A percentile compares a stretch with the other conserved stretches of the same genome.
Evolutionary conservation across 306 rosid genomes (phyloP).

Genomic region (Albizia julibrissin): DNA sequence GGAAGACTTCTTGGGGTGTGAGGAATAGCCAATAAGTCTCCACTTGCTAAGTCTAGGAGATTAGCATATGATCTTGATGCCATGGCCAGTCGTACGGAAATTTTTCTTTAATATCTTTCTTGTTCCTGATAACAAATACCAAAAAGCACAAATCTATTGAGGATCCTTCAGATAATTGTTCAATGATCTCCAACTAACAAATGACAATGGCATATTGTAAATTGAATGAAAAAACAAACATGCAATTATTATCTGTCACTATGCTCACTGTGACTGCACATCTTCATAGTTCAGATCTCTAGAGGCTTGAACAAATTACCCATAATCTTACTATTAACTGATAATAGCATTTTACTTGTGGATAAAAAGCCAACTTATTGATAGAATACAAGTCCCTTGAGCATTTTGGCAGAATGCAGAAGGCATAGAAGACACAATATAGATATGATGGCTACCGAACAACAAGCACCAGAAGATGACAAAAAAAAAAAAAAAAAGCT

Average conservation of each 20-base stretch:
- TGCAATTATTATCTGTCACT: background rate
- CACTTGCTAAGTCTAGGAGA: constrained; percentile 57
- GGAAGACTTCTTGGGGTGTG: constrained; percentile 74
- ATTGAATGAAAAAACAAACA: background rate
- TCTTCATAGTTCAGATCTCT: constrained; percentile 1
- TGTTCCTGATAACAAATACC: constrained; percentile 28
- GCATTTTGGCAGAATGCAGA: background rate
- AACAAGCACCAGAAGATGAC: background rate
- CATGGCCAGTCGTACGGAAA: constrained; percentile 39
- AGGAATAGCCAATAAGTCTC: constrained; percentile 64
- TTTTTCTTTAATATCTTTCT: constrained; percentile 31
- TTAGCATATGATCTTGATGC: constrained; percentile 62
- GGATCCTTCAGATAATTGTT: constrained; percentile 14
- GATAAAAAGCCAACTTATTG: background rate
- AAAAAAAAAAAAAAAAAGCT: background rate
- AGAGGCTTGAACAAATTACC: constrained; percentile 13
- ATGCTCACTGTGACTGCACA: background rate
- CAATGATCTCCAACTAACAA: background rate
- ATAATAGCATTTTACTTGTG: background rate
- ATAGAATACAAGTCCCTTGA: background rate
- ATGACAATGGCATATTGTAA: background rate
- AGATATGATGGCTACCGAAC: background rate
- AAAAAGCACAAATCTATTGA: constrained; percentile 8
- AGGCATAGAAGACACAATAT: background rate
- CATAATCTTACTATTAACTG: background rate